Percentiles rank a stretch among this genome's conserved stretches.
These are phyloP conservation scores for Tricholoma flavovirens DNA, from an alignment of 768 basidiomycete genomes.

Conservation along the genomic window DNA sequence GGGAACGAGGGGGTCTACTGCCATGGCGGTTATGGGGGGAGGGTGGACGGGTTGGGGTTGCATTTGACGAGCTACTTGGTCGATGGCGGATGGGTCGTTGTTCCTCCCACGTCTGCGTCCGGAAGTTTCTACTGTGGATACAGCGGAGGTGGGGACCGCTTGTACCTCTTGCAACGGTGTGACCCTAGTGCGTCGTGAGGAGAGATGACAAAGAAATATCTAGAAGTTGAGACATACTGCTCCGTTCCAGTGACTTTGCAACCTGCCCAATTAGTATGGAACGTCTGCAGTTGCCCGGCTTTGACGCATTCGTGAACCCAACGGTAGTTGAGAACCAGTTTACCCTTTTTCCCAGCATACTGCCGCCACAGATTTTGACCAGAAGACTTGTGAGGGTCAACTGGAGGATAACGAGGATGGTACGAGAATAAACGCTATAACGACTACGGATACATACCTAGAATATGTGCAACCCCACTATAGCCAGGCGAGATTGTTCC, in stretches of 20 bases:
- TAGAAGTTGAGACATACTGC: conserved; percentile 39
- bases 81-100: neutral
- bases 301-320: conserved; percentile 81
- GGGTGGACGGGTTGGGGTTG: conserved; percentile 12
- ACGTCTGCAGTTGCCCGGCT: conserved; percentile 63
- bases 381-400: conserved; percentile 72
- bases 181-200: conserved; percentile 6
- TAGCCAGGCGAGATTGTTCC: conserved; percentile 70
- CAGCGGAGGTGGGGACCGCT: conserved; percentile 8
- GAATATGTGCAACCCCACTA: conserved; percentile 73
- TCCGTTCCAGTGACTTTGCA: conserved; percentile 78
- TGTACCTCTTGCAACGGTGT: conserved; percentile 16
- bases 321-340: conserved; percentile 64
- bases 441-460: too few relatives aligned
- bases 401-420: conserved; percentile 32
- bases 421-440: too few relatives aligned
- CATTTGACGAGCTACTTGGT: conserved; percentile 10
- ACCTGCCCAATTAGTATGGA: conserved; percentile 70
- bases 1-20: conserved; percentile 27
- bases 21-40: conserved; percentile 18
- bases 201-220: neutral
- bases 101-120: neutral
- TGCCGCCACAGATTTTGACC: conserved; percentile 80
- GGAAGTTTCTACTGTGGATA: neutral
- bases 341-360: conserved; percentile 74